Percentiles rank a stretch among this genome's conserved stretches.
Conservation (phyloP, 768 basidiomycete species). For the Suillus spraguei region DNA sequence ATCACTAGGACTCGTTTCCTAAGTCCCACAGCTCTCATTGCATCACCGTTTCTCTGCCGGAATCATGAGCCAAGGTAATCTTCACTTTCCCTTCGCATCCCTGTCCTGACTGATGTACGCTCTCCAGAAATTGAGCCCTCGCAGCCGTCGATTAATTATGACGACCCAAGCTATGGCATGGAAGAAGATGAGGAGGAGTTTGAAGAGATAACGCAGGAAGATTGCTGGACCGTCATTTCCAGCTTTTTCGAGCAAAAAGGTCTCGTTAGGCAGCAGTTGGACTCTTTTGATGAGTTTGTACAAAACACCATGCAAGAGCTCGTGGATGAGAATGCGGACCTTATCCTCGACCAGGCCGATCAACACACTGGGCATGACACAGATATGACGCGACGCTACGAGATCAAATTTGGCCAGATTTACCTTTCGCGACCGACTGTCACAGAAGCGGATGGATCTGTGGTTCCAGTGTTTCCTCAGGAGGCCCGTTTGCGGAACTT, state of each 20-base stretch:
- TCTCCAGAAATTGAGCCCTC: slow-evolving; percentile 48
- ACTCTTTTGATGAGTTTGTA: slow-evolving; percentile 98
- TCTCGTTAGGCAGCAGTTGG: slow-evolving; percentile 95
- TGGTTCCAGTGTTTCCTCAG: slow-evolving; percentile 93
- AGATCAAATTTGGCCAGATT: slow-evolving; percentile 97
- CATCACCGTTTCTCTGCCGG: slow-evolving; percentile 2
- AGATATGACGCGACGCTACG: slow-evolving; percentile 87
- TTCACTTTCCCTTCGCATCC: slow-evolving; percentile 21
- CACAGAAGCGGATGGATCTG: slow-evolving; percentile 94
- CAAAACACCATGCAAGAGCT: slow-evolving; percentile 99
- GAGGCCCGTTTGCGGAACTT: slow-evolving; percentile 93
- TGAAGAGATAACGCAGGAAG: slow-evolving; percentile 88
- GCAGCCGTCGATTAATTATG: slow-evolving; percentile 54
- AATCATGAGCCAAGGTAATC: slow-evolving; percentile 36
- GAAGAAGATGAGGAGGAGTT: slow-evolving; percentile 59
- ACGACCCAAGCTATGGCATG: slow-evolving; percentile 58
- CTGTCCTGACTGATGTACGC: slow-evolving; percentile 36
- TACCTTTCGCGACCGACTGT: slow-evolving; percentile 94
- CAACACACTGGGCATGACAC: slow-evolving; percentile 91
- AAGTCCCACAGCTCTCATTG: slow-evolving; percentile 6
- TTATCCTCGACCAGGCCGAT: slow-evolving; percentile 94
- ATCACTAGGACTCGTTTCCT: not conserved
- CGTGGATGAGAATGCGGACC: slow-evolving; percentile 94
- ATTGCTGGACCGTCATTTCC: slow-evolving; percentile 95
- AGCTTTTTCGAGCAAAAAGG: slow-evolving; percentile 98